Evolutionary conservation across 768 basidiomycete genomes (phyloP).

Genomic region (Kwoniella bestiolae): DNA sequence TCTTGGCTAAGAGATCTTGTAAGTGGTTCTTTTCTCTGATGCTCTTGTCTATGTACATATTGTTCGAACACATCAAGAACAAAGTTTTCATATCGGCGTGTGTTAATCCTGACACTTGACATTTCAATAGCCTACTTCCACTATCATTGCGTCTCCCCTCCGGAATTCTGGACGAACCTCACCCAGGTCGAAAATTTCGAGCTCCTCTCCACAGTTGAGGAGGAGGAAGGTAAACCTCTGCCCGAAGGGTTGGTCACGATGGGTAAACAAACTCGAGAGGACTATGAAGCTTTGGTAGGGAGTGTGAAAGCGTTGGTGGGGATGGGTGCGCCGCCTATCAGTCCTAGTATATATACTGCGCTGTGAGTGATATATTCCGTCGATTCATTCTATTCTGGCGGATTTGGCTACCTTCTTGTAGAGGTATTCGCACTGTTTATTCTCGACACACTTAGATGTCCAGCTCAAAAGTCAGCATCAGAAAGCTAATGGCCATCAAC

Average conservation of each 20-base stretch:
- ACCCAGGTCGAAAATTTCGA: conserved; percentile 27
- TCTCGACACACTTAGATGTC: too few relatives aligned
- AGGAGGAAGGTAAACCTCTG: conserved; percentile 41
- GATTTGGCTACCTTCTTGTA: too few relatives aligned
- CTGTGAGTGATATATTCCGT: conserved; percentile 54
- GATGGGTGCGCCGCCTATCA: conserved; percentile 50
- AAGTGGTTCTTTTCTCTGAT: neutral
- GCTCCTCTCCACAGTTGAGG: conserved; percentile 40
- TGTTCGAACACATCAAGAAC: too few relatives aligned
- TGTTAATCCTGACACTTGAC: neutral
- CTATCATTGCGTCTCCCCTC: conserved; percentile 29
- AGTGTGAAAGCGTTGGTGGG: conserved; percentile 50
- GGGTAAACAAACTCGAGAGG: conserved; percentile 33
- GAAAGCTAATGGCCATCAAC: neutral
- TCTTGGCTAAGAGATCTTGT: conserved; percentile 52
- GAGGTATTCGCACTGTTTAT: too few relatives aligned
- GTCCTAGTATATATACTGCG: conserved; percentile 54
- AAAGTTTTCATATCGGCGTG: too few relatives aligned
- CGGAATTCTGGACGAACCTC: conserved; percentile 40
- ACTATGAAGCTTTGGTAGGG: conserved; percentile 46
- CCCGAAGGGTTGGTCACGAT: conserved; percentile 46
- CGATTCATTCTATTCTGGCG: too few relatives aligned
- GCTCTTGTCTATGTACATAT: neutral
- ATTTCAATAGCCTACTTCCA: conserved; percentile 46
- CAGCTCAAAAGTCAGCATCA: neutral